Evolutionary conservation across 768 basidiomycete genomes (phyloP), one percentile per base, ranked within the genome.

Genomic region (Mycena alexandri): DNA sequence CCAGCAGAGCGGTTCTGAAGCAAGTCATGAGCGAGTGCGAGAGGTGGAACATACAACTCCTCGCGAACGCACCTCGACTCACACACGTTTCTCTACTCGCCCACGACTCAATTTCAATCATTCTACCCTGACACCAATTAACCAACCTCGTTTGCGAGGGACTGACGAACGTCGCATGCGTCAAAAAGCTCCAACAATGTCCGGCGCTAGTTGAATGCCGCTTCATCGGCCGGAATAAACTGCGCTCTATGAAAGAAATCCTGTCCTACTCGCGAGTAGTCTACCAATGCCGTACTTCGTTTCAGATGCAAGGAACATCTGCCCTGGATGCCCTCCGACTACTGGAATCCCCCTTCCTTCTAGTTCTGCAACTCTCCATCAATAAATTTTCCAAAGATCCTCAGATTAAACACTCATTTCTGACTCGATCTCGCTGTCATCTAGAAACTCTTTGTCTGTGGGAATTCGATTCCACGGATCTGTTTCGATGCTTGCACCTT

Each of bases 21-120:
- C 41, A 63, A 36, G 24, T 63, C 52, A 63, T 34, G 29, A 29
- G 53, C 21, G 52, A 63, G 14, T 54, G 52, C 34, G 61, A 63
- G 19, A 52, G 53, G 36, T 63, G 61, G 61, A 16, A n/a, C 29
- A 43, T 42, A 44, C 6, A 22, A 25, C 7, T 34, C 44, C 13
- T 58, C 44, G 29, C 24, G n/a, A 19, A 58, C 25, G 56, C 56
- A 14, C 44, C 56, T 58, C 42, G 3, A 14, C 29, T 58, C 25
- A 58, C 16, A 14, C 43, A 58, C 5, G 56, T 34, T 34, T 58
- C 19, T 29, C 43, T 58, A 14, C 17, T 47, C 25, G n/a, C 38
- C 38, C 38, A 9, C 33, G n/a, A 24, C 5, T 19, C 13, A 17
- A 16, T 16, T 29, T 29, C 29, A 29, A 16, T 19, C 17, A 25